These are phyloP conservation scores for Adenanthera pavonina DNA, from an alignment of 306 rosid genomes.

Conservation along the genomic window DNA sequence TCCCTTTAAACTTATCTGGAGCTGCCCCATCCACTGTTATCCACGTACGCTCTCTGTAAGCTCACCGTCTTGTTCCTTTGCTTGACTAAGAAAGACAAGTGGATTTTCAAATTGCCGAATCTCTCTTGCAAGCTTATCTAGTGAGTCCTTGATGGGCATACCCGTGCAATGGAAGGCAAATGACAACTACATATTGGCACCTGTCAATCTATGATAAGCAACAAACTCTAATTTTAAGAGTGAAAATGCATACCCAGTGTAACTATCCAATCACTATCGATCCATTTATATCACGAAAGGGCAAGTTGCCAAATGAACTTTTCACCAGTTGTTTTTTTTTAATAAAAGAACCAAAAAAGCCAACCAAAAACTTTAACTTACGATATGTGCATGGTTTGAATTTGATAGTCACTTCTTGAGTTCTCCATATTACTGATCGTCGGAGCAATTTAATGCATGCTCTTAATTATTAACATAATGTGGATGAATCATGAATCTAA, in stretches of 20 bases:
- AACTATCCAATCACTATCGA: too few relatives aligned
- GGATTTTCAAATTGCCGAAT: conserved; percentile 74
- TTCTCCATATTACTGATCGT: too few relatives aligned
- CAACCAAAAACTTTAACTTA: too few relatives aligned
- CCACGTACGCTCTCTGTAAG: conserved; percentile 47
- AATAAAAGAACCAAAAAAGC: too few relatives aligned
- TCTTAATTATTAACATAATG: too few relatives aligned
- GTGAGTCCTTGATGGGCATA: conserved; percentile 96
- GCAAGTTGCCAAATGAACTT: conserved; percentile 94
- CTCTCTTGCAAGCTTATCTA: conserved; percentile 87
- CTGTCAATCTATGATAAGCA: conserved; percentile 77
- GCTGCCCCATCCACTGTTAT: conserved; percentile 46
- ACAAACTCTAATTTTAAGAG: conserved; percentile 85
- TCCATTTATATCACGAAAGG: conserved; percentile 94
- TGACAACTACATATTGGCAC: conserved; percentile 85
- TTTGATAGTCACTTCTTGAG: too few relatives aligned
- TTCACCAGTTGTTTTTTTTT: too few relatives aligned
- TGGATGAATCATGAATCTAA: too few relatives aligned
- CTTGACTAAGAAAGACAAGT: conserved; percentile 63
- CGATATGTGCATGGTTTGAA: too few relatives aligned
- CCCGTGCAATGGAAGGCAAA: conserved; percentile 97
- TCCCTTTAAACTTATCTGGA: conserved; percentile 79
- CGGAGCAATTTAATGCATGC: too few relatives aligned
- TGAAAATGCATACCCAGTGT: conserved; percentile 85
- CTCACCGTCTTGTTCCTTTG: conserved; percentile 45